phyloP scores from a whole-genome alignment of 768 basidiomycete species.

The Russula dissimulans region DNA sequence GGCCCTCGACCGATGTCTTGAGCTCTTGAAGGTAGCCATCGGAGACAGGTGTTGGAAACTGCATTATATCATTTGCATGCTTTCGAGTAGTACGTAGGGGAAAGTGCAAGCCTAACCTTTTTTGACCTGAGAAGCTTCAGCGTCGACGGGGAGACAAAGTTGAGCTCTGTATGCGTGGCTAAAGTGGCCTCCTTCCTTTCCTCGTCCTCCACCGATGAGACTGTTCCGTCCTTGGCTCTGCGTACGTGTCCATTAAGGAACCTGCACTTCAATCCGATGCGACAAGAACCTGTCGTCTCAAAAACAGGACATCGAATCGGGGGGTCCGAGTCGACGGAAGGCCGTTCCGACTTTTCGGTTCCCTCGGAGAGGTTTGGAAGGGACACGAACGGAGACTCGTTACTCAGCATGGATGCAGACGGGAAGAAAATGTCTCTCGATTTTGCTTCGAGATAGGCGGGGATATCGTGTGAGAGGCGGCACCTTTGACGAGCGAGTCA shows the following conservation, averaged over 20 bases:
- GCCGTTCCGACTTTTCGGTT: conserved; percentile 24
- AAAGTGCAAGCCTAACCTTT: conserved; percentile 40
- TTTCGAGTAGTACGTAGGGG: neutral
- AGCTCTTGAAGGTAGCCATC: conserved; percentile 52
- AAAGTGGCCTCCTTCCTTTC: conserved; percentile 46
- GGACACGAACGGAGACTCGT: conserved; percentile 43
- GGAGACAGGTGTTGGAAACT: conserved; percentile 62
- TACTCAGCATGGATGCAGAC: conserved; percentile 32
- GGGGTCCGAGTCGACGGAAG: conserved; percentile 34
- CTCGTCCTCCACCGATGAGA: conserved; percentile 43
- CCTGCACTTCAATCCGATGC: conserved; percentile 83
- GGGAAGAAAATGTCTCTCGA: conserved; percentile 62
- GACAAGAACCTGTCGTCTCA: conserved; percentile 62
- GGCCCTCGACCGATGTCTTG: conserved; percentile 22
- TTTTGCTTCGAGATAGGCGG: conserved; percentile 68
- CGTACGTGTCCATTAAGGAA: conserved; percentile 74
- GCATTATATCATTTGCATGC: neutral
- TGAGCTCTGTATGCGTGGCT: conserved; percentile 50
- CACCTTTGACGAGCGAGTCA: conserved; percentile 39
- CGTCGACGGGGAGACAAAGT: conserved; percentile 50
- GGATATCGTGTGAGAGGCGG: conserved; percentile 69
- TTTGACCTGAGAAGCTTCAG: conserved; percentile 56
- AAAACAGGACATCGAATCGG: conserved; percentile 58
- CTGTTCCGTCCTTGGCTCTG: conserved; percentile 35
- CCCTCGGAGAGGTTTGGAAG: conserved; percentile 23